Conservation (phyloP, 1,284 basidiomycete species). For the Agroathelia rolfsii region DNA sequence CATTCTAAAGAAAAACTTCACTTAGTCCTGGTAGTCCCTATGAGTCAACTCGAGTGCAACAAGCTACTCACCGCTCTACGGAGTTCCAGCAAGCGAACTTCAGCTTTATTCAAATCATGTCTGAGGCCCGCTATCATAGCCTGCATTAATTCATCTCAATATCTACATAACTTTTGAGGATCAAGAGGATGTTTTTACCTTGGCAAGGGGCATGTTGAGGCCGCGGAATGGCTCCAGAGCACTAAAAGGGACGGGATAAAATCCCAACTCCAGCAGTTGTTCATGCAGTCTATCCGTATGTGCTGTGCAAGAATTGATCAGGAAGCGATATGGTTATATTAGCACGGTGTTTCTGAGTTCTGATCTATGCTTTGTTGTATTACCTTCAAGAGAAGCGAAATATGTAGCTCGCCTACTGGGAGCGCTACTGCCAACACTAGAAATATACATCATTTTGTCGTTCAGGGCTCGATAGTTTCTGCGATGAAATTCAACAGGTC, state of each 20-base stretch:
- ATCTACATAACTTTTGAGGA: slow-evolving; percentile 1
- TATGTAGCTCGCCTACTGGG: slow-evolving; percentile 53
- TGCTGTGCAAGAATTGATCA: slow-evolving; percentile 57
- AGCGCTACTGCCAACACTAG: no score
- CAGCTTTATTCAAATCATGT: slow-evolving; percentile 45
- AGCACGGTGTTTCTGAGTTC: no score
- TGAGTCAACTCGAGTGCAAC: no score
- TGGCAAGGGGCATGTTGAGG: slow-evolving; percentile 61
- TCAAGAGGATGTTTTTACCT: slow-evolving; percentile 28
- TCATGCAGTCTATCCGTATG: slow-evolving; percentile 51
- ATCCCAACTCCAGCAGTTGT: slow-evolving; percentile 38
- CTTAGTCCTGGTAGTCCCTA: no score
- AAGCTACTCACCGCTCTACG: slow-evolving; percentile 45
- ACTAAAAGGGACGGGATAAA: slow-evolving; percentile 41
- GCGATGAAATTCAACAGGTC: background rate
- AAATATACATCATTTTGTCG: background rate
- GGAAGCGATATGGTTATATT: slow-evolving; percentile 49
- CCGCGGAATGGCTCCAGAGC: slow-evolving; percentile 48
- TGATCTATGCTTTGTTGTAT: no score
- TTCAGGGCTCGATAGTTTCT: background rate
- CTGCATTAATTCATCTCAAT: slow-evolving; percentile 22
- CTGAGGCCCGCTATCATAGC: slow-evolving; percentile 65
- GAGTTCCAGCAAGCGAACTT: slow-evolving; percentile 53
- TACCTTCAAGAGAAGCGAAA: slow-evolving; percentile 48
- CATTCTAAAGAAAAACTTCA: slow-evolving; percentile 14